Evolutionary conservation across 352 stramenopile species (phyloP).

Genomic region (Pythium biforme): DNA sequence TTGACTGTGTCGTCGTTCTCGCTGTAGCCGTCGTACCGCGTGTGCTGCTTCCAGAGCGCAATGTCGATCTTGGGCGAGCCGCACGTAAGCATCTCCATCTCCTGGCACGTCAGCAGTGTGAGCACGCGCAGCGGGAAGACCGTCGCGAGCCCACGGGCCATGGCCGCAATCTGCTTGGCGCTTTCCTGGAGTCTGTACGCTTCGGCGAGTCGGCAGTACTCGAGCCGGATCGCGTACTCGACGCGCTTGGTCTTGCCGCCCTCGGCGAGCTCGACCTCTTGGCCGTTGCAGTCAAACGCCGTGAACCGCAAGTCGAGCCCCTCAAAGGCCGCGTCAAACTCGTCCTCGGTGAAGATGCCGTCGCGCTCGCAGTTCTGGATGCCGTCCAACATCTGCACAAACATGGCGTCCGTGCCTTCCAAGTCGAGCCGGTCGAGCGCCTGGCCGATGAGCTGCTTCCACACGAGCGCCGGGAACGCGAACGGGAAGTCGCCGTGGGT

Average conservation of each 20-base stretch:
- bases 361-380: slow-evolving; percentile 84
- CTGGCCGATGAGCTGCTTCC: slow-evolving; percentile 90
- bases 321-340: slow-evolving; percentile 78
- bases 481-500: slow-evolving; percentile 92
- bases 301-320: slow-evolving; percentile 80
- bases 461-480: slow-evolving; percentile 91
- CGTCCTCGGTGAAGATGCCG: slow-evolving; percentile 72
- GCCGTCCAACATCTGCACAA: slow-evolving; percentile 88
- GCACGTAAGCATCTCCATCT: slow-evolving; percentile 91
- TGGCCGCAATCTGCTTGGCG: slow-evolving; percentile 63
- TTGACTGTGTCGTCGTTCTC: slow-evolving; percentile 79
- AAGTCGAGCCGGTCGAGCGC: slow-evolving; percentile 80
- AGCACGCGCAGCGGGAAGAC: slow-evolving; percentile 87
- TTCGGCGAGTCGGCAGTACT: slow-evolving; percentile 83
- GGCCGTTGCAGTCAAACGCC: slow-evolving; percentile 80
- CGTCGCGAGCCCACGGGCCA: slow-evolving; percentile 78
- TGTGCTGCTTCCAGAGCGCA: slow-evolving; percentile 81
- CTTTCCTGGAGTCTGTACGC: slow-evolving; percentile 80
- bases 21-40: slow-evolving; percentile 87
- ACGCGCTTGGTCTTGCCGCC: slow-evolving; percentile 67
- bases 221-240: slow-evolving; percentile 80
- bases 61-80: slow-evolving; percentile 91
- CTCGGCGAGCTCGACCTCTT: slow-evolving; percentile 79
- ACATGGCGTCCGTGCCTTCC: slow-evolving; percentile 87
- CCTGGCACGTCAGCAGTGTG: slow-evolving; percentile 86